A percentile compares a stretch with the other conserved stretches of the same genome.
Conservation (phyloP, 192 early-diverging fungal species). For the Coemansia sp. region DNA sequence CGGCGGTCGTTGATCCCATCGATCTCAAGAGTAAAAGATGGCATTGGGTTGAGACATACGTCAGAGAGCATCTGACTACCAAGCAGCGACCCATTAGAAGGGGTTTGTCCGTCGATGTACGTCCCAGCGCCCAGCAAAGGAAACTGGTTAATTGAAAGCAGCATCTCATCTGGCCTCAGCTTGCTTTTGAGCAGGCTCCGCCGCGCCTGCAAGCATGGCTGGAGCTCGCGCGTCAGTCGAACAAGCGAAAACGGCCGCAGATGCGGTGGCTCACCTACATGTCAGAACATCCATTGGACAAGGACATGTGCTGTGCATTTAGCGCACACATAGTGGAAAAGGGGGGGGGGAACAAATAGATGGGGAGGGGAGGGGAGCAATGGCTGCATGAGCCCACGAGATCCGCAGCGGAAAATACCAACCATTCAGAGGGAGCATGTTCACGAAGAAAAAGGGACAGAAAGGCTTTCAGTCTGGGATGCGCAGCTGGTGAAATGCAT, state of each 20-base stretch:
- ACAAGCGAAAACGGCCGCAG: conserved; percentile 36
- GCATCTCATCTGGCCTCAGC: conserved; percentile 72
- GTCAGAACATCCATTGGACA: background rate
- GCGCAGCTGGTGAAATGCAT: conserved; percentile 4
- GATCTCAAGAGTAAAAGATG: conserved; percentile 86
- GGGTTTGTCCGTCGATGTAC: conserved; percentile 66
- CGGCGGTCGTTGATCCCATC: conserved; percentile 89
- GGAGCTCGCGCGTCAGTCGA: conserved; percentile 33
- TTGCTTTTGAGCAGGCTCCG: conserved; percentile 64
- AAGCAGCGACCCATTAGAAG: conserved; percentile 63
- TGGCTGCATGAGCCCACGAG: no score
- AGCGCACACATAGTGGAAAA: conserved; percentile 1
- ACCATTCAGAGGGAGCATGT: background rate
- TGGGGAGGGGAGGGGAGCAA: background rate
- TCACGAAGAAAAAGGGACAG: background rate
- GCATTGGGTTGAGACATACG: conserved; percentile 87
- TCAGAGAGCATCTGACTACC: conserved; percentile 88
- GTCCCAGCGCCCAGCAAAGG: conserved; percentile 81
- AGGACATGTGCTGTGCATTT: conserved; percentile 1
- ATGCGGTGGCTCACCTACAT: conserved; percentile 44
- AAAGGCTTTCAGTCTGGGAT: conserved; percentile 2
- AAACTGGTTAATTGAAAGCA: conserved; percentile 83
- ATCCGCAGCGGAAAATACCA: background rate
- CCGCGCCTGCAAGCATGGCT: conserved; percentile 45
- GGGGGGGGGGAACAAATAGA: no score